Evolutionary conservation across 2,329 filamentous ascomycete species (phyloP).

Genomic region (Beauveria bassiana): DNA sequence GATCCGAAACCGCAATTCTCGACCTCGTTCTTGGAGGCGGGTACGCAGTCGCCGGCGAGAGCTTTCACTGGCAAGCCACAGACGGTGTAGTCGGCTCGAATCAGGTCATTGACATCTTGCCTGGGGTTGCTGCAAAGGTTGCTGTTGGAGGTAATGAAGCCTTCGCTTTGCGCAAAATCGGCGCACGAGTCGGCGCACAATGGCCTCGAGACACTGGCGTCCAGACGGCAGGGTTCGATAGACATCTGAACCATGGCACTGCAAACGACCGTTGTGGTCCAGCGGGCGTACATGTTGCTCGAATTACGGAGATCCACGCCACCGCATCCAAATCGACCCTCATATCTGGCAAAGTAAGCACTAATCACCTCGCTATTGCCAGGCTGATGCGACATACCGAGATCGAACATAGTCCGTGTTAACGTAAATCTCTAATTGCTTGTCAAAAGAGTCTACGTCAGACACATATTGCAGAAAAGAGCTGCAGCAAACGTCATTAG

Average conservation of each 20-base stretch:
- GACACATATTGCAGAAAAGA: constrained; percentile 81
- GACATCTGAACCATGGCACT: constrained; percentile 93
- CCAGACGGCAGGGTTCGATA: constrained; percentile 57
- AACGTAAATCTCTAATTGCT: constrained; percentile 64
- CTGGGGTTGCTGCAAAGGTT: constrained; percentile 63
- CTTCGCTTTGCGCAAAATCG: constrained; percentile 80
- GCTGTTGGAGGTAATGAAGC: constrained; percentile 68
- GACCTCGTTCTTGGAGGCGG: constrained; percentile 71
- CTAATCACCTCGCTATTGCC: background rate
- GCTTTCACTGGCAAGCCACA: constrained; percentile 79
- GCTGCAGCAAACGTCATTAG: constrained; percentile 38
- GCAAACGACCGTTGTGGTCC: constrained; percentile 86
- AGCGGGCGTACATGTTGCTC: constrained; percentile 80
- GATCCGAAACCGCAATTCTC: constrained; percentile 78
- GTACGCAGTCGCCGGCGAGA: constrained; percentile 67
- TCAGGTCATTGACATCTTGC: constrained; percentile 61
- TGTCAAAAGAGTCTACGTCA: constrained; percentile 68
- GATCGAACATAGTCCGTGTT: constrained; percentile 63
- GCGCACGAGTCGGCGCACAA: constrained; percentile 88
- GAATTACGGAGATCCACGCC: constrained; percentile 71
- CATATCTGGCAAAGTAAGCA: constrained; percentile 53
- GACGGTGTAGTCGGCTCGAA: constrained; percentile 85
- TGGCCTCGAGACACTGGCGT: constrained; percentile 57
- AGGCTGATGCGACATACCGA: constrained; percentile 52
- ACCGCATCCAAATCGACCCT: constrained; percentile 71